Percentiles rank a stretch among this genome's conserved stretches.
Conservation (phyloP, 768 basidiomycete species). For the Dioszegia crocea region DNA sequence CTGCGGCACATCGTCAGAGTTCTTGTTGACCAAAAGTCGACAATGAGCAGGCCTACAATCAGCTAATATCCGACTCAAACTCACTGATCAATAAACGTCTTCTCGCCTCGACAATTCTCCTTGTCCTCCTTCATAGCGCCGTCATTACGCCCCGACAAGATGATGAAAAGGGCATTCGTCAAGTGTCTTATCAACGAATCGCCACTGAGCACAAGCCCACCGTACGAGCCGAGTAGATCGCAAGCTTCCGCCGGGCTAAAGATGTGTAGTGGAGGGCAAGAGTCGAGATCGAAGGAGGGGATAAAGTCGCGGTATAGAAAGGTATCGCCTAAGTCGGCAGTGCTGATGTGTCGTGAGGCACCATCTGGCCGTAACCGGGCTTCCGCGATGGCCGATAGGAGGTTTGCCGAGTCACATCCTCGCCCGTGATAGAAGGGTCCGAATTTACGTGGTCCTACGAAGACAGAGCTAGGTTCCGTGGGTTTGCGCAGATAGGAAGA, state of each 20-base stretch:
- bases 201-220: not conserved
- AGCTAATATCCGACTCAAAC: not conserved
- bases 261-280: not conserved
- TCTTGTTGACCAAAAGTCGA: too few relatives aligned
- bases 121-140: not conserved
- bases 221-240: not conserved
- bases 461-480: too few relatives aligned
- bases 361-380: too few relatives aligned
- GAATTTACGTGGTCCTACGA: too few relatives aligned
- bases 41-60: too few relatives aligned
- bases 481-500: too few relatives aligned
- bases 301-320: not conserved
- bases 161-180: not conserved
- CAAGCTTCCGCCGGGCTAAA: not conserved
- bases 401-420: not conserved
- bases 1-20: too few relatives aligned
- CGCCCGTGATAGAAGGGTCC: not conserved
- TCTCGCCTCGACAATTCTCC: not conserved
- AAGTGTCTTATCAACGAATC: not conserved
- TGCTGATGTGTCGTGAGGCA: too few relatives aligned
- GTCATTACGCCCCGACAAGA: too few relatives aligned
- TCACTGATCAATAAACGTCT: not conserved
- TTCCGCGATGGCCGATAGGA: not conserved
- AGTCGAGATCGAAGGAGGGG: not conserved
- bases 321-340: too few relatives aligned